A percentile compares a stretch with the other conserved stretches of the same genome.
Evolutionary conservation across 148 eudicot genomes (phyloP).

Genomic region (Rhododendron molle): DNA sequence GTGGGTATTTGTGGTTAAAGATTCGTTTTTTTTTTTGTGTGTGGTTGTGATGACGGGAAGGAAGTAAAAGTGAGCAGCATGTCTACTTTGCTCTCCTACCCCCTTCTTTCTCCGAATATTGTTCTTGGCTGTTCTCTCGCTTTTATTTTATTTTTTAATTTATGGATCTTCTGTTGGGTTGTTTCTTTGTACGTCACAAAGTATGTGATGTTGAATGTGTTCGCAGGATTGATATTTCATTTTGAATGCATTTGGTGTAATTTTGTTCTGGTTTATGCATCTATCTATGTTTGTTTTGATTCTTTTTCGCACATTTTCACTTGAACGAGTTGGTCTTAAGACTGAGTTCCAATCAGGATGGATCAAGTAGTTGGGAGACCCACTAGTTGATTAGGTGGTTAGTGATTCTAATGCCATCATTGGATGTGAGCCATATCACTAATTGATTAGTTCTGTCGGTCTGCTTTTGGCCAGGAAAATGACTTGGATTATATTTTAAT

Average conservation of each 20-base stretch:
- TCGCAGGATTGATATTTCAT: background rate
- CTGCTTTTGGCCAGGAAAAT: background rate
- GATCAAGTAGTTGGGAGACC: background rate
- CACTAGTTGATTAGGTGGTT: background rate
- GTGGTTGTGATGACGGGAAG: slow-evolving; percentile 2
- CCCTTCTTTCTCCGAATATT: background rate
- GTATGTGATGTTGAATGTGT: background rate
- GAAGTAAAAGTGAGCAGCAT: background rate
- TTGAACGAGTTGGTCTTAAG: background rate
- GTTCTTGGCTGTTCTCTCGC: background rate
- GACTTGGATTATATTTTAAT: background rate
- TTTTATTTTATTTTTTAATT: background rate
- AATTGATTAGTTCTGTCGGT: background rate
- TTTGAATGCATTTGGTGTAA: background rate
- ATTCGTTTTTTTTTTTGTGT: background rate
- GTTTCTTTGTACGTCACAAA: background rate
- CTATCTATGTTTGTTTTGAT: background rate
- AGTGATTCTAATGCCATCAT: background rate
- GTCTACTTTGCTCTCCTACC: background rate
- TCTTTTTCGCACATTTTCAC: background rate
- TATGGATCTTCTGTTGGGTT: background rate
- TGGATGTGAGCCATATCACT: background rate
- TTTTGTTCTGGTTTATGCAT: background rate
- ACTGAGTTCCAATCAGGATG: background rate
- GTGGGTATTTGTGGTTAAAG: background rate